phyloP scores from a whole-genome alignment of 306 rosid species.

The Senna tora region DNA sequence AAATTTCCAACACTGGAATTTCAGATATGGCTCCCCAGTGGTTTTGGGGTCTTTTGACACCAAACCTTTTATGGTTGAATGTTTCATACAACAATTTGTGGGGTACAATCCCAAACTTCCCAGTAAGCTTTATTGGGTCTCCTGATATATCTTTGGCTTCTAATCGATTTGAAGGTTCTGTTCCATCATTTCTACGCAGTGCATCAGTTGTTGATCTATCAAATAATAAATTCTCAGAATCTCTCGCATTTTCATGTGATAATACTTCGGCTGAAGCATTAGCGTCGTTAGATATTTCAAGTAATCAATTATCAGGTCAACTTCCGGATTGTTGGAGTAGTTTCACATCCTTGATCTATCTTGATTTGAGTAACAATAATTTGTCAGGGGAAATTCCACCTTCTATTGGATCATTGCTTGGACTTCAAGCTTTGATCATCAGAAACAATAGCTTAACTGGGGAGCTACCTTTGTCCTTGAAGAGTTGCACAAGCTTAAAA shows the following conservation, averaged over 20 bases:
- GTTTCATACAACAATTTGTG: constrained; percentile 31
- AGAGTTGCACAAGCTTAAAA: constrained; percentile 18
- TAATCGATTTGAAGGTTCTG: constrained; percentile 35
- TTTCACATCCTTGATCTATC: constrained; percentile 24
- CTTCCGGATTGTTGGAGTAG: constrained; percentile 36
- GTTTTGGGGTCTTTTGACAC: constrained; percentile 26
- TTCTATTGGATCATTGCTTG: constrained; percentile 14
- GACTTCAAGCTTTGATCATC: constrained; percentile 18
- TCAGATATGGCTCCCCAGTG: constrained; percentile 19
- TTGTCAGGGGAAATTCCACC: constrained; percentile 25
- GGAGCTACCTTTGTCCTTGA: constrained; percentile 12
- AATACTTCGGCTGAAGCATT: background rate
- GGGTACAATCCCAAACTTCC: constrained; percentile 22
- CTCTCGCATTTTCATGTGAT: constrained; percentile 1
- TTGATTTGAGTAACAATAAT: constrained; percentile 36
- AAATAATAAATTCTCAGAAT: constrained; percentile 29
- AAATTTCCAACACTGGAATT: constrained; percentile 18
- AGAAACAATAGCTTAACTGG: constrained; percentile 22
- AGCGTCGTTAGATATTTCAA: constrained; percentile 6
- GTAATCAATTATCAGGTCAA: background rate
- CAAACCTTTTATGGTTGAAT: background rate
- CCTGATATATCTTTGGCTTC: background rate
- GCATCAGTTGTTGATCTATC: background rate
- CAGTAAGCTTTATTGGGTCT: background rate
- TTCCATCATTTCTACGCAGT: constrained; percentile 10